Conservation (phyloP, 306 rosid genomes). For the Malus sieversii region DNA sequence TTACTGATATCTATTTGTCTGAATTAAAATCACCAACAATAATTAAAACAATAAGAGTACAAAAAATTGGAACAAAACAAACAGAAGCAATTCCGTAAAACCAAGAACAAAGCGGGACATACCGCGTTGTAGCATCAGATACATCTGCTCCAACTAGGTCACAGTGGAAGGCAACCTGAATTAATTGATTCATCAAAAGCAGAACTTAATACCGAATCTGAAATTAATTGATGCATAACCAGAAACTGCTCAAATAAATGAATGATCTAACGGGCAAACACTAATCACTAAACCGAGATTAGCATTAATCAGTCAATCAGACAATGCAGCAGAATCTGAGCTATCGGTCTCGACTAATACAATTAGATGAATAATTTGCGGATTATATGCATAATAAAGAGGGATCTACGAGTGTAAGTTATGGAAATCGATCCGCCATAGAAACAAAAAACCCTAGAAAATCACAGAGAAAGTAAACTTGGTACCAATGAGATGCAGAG, state of each 20-base stretch:
- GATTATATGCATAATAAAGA: neutral
- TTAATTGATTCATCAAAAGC: constrained; percentile 9
- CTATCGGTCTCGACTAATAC: neutral
- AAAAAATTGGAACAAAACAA: neutral
- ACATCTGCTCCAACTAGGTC: constrained; percentile 21
- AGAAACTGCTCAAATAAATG: neutral
- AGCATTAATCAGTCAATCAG: neutral
- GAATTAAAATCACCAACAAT: constrained; percentile 1
- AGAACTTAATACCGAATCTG: neutral
- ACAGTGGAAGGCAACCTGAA: constrained; percentile 43
- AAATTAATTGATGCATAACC: neutral
- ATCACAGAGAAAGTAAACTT: neutral
- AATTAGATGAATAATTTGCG: neutral
- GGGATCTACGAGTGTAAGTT: constrained; percentile 5
- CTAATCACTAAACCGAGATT: neutral
- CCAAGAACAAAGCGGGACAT: constrained; percentile 1
- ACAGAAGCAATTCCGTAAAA: constrained; percentile 9
- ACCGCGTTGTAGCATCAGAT: constrained; percentile 39
- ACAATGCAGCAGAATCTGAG: neutral
- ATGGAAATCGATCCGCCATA: neutral
- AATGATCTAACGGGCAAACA: neutral
- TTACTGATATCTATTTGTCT: constrained; percentile 18
- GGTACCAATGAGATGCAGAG: constrained; percentile 36
- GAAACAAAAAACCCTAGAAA: constrained; percentile 10
- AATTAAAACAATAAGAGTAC: neutral